These are phyloP conservation scores for Saccharomyces hybrid DNA, from an alignment of 1,139 yeast genomes.

Conservation along the genomic window DNA sequence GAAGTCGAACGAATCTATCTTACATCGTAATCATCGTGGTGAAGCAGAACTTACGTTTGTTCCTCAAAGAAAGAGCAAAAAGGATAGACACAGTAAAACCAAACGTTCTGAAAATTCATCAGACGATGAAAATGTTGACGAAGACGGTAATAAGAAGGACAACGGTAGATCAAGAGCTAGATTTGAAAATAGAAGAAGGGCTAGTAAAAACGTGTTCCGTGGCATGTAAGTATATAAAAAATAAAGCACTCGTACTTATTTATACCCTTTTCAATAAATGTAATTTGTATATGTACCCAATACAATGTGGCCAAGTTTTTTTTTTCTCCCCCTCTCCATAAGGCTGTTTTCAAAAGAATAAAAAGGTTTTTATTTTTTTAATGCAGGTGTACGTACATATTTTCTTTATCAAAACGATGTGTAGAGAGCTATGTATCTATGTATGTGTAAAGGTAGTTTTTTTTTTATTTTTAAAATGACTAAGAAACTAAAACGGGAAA, in stretches of 20 bases:
- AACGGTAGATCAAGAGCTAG: slow-evolving; percentile 73
- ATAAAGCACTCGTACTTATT: too few species aligned
- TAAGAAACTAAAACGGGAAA: too few species aligned
- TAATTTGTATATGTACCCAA: background rate
- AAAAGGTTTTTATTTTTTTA: background rate
- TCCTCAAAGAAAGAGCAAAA: slow-evolving; percentile 40
- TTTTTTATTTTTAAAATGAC: background rate
- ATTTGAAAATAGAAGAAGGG: slow-evolving; percentile 79
- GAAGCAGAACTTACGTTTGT: slow-evolving; percentile 82
- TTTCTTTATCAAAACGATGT: background rate
- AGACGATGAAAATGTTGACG: slow-evolving; percentile 38
- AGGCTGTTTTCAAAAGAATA: background rate
- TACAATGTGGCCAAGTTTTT: background rate
- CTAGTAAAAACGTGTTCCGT: slow-evolving; percentile 80
- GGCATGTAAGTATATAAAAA: slow-evolving; percentile 49
- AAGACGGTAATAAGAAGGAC: slow-evolving; percentile 35
- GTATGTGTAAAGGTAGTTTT: background rate
- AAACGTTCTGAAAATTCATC: slow-evolving; percentile 34
- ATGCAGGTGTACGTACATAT: background rate
- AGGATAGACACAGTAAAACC: slow-evolving; percentile 31
- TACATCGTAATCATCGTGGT: slow-evolving; percentile 76
- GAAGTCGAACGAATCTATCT: slow-evolving; percentile 36
- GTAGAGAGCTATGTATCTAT: background rate
- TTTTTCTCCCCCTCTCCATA: background rate
- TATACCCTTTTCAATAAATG: background rate